Evolutionary conservation across 139 green algal species (phyloP), one percentile per base, ranked within the genome.

Genomic region (Picochlorum sp.): DNA sequence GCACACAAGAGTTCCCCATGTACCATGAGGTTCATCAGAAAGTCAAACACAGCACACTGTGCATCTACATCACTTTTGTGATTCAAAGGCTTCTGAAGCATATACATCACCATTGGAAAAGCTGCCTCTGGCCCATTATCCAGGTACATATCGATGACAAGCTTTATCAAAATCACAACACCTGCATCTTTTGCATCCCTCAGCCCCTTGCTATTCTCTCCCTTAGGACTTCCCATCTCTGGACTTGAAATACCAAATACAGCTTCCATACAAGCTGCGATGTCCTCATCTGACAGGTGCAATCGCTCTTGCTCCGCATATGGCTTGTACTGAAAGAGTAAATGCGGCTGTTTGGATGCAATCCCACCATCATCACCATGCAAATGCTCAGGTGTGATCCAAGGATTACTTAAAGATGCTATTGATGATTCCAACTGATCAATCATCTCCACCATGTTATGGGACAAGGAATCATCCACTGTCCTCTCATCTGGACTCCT

Each of bases 1-100:
- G 60, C 38, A 37, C 69, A 78, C 60, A 83, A 65, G 26, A 83
- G 63, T 69, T 83, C 73, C 1, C 72, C 72, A 30, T 79, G 72
- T 5, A 92, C 34, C 0, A 79, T 65, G 7, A 92, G 66, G 66
- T 91, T 91, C 77, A 79, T 86, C 6, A 92, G 16, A 16, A 90
- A 45, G 68, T 92, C 82, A 67, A 92, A 92, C 9, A 79, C 73
- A 8, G 73, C 63, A n/a, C 56, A 34, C 0, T 73, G 18, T 13
- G 66, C 41, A 18, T 49, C 23, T 62, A 72, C 21, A 41, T 18
- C 18, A 10, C 58, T 20, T 18, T 52, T 11, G 2, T 28, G 34
- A 11, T 9, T 15, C n/a, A 65, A 18, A 64, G 44, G 62, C 60
- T 83, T 68, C 34, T 84, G 74, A 72, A 92, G 73, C 72, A 90